These are phyloP conservation scores for Rhynchosporium graminicola DNA, from an alignment of 2,329 filamentous ascomycete genomes.

Conservation along the genomic window DNA sequence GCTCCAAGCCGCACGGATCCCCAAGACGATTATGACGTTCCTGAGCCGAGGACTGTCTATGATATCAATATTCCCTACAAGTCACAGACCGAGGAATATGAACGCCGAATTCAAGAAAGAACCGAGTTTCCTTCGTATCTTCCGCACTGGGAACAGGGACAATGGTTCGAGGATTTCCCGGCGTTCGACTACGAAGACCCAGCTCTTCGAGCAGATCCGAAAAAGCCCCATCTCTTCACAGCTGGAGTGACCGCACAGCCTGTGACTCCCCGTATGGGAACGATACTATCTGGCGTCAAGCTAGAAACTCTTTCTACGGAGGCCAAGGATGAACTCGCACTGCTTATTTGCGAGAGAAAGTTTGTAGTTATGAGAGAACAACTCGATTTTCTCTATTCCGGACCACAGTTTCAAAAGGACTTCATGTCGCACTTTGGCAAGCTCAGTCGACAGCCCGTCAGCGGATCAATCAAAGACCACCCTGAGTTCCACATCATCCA, in stretches of 20 bases:
- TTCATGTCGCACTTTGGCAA: conserved; percentile 65
- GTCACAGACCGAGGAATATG: conserved; percentile 41
- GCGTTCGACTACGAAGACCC: conserved; percentile 49
- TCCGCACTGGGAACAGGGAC: conserved; percentile 47
- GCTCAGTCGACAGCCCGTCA: conserved; percentile 69
- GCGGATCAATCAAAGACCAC: conserved; percentile 61
- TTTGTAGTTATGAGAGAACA: conserved; percentile 52
- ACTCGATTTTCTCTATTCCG: conserved; percentile 53
- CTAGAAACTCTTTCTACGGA: conserved; percentile 42
- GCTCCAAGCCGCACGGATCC: conserved; percentile 23
- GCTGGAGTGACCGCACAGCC: conserved; percentile 63
- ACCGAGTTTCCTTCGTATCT: conserved; percentile 48
- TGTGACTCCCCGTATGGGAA: conserved; percentile 49
- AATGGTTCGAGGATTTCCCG: conserved; percentile 49
- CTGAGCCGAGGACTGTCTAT: conserved; percentile 37
- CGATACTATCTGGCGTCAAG: conserved; percentile 45
- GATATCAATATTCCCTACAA: conserved; percentile 49
- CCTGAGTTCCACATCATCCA: conserved; percentile 67
- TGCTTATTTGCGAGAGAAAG: conserved; percentile 45
- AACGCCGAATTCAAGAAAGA: conserved; percentile 41
- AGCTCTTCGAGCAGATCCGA: conserved; percentile 58
- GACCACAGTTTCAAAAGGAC: conserved; percentile 61
- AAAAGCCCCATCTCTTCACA: conserved; percentile 60
- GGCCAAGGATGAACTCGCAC: conserved; percentile 47
- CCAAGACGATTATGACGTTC: conserved; percentile 17